Base-by-base conservation (phyloP, 2,329 filamentous ascomycete genomes). In the Neofusicoccum cordaticola region DNA sequence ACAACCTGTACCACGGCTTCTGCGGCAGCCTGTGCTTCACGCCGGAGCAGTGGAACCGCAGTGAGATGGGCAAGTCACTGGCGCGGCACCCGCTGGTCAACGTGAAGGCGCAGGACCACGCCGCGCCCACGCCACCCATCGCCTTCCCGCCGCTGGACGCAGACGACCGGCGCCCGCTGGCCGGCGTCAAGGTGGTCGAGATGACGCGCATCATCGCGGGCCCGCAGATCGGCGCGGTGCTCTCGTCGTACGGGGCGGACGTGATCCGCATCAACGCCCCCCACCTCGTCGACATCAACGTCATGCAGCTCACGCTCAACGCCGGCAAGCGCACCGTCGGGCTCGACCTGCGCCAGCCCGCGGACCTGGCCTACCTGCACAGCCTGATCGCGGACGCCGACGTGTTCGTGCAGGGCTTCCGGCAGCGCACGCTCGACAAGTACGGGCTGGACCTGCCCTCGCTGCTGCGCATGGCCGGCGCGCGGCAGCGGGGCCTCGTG, bases 341-440 rank as follows among this genome's bases (percentile, higher is more conserved):
- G 13, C 71, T 86, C 2, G 81, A 87, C 67, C 79, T 86, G 41
- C 77, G 78, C 48, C 74, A 78, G 2, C 68, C 75, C 1, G 70
- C 73, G 1, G 82, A 82, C 53, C 77, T 75, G 64, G 69, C 70
- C 1, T 74, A 78, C 8, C 71, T 85, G 0, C 70, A 74, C 2
- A 72, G 76, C 5, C 76, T 86, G 1, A 69, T 86, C 12, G 69
- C 70, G 4, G 81, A 82, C 1, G 83, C 80, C 1, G 85, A 87
- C 68, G 79, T 86, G 41, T 81, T 86, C 65, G 71, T 86, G 22
- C 81, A 85, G 65, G 84, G 84, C 31, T 86, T 82, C 74, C 77
- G 84, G 8, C 77, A 78, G 8, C 78, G 77, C 6, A 75, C 77
- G 9, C 74, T 86, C 53, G 73, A 75, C 41, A 74, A 75, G 31